Evolutionary conservation across 31 red algal species (phyloP), one percentile per base, ranked within the genome.

Genomic region (Asparagopsis taxiformis): DNA sequence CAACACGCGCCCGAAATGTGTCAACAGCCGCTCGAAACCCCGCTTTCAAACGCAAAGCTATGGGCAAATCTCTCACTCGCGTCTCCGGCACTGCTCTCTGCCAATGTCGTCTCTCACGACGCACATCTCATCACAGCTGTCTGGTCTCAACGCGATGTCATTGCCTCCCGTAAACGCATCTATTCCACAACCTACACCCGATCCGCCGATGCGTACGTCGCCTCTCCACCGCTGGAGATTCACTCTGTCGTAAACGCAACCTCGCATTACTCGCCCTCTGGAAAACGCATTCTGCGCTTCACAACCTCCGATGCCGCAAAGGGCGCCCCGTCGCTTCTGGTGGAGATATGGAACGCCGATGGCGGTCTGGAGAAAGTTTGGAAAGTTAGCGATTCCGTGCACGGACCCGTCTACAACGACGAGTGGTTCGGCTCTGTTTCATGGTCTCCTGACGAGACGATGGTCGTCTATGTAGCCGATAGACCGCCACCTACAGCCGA

Each of bases 381-480:
- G 82, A 59, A 70, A 36, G 58, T 91, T 49, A 51, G 52, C 20
- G 61, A 49, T 35, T 37, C 61, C 2, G 37, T 56, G 17, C 91
- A 95, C 63, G 82, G 84, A 4, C 50, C 91, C n/a, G 68, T 95
- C 25, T 95, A 62, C 55, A 78, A 72, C 8, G 91, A 95, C 66
- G 84, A 95, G 46, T 82, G 77, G 84, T 89, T 95, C 43, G 91
- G 91, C 17, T 57, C 75, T 24, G 77, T 81, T 10, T 38, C 57
- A n/a, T 95, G 91, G 91, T 95, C 91, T 61, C 84, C 91, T 24
- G 77, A 89, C 34, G 82, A 87, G 64, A 67, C 35, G 7, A 66
- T 79, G 61, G 23, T 88, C 37, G 70, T 65, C 3, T 95, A 95
- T 53, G 67, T 82, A 34, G 91, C 91, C 31, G 91, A 95, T 36